These are phyloP conservation scores for Ascochyta pisi DNA, from an alignment of 2,329 filamentous ascomycete species.

Conservation along the genomic window DNA sequence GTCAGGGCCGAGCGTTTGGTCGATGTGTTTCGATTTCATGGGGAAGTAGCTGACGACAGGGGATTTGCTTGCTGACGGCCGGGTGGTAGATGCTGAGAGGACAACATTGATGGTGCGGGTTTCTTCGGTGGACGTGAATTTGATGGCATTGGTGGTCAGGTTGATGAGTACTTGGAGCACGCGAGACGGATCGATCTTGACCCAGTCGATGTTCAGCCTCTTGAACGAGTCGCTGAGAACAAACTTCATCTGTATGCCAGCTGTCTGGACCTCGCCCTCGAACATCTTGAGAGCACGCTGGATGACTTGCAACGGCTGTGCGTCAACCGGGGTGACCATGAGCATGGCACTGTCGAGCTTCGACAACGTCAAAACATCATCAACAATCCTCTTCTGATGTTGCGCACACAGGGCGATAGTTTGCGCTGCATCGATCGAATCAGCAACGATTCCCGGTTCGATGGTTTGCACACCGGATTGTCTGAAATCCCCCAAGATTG, in stretches of 20 bases:
- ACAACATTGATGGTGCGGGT: constrained; percentile 70
- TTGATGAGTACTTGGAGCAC: constrained; percentile 83
- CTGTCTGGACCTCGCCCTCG: constrained; percentile 73
- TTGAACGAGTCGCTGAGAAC: constrained; percentile 68
- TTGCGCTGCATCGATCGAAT: constrained; percentile 75
- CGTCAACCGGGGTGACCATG: constrained; percentile 72
- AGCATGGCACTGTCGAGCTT: constrained; percentile 78
- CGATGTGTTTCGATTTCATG: constrained; percentile 57
- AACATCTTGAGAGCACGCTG: constrained; percentile 78
- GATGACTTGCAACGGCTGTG: constrained; percentile 71
- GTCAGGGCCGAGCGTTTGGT: constrained; percentile 61
- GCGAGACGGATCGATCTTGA: constrained; percentile 75
- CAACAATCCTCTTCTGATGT: constrained; percentile 71
- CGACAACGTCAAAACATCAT: constrained; percentile 55
- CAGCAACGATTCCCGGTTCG: constrained; percentile 59
- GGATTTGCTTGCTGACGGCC: constrained; percentile 54
- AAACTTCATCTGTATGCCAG: constrained; percentile 71
- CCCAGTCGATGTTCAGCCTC: constrained; percentile 66
- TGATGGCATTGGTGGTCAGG: constrained; percentile 80
- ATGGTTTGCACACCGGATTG: constrained; percentile 56
- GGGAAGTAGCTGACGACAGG: constrained; percentile 67
- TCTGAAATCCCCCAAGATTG: constrained; percentile 55
- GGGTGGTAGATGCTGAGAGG: constrained; percentile 67
- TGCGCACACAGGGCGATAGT: constrained; percentile 80
- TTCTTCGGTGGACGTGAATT: constrained; percentile 73